These are phyloP conservation scores for Tephrocybe sp. DNA, from an alignment of 768 basidiomycete species.

Conservation along the genomic window DNA sequence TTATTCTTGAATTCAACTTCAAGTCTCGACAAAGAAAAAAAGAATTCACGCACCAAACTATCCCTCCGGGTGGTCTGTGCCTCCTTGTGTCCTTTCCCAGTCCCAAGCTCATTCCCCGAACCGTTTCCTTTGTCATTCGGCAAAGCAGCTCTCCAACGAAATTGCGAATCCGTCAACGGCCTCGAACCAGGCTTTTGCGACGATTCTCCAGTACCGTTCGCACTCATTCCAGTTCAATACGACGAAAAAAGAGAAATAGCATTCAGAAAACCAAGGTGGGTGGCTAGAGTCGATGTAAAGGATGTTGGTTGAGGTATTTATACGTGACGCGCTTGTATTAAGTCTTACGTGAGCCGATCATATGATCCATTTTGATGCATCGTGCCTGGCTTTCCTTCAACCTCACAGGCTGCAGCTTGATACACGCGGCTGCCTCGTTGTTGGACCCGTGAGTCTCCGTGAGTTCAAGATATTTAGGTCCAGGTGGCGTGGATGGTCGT, in stretches of 20 bases:
- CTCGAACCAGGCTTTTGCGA: constrained; percentile 1
- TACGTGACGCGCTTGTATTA: not conserved
- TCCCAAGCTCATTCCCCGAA: too few species aligned
- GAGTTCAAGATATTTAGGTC: too few species aligned
- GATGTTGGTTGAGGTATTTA: not conserved
- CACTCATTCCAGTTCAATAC: constrained; percentile 6
- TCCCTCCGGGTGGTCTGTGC: too few species aligned
- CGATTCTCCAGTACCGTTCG: not conserved
- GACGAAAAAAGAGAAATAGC: too few species aligned
- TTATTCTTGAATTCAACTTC: not conserved
- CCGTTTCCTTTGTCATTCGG: not conserved
- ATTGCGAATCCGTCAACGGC: constrained; percentile 6
- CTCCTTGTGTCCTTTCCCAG: too few species aligned
- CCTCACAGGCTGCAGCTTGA: too few species aligned
- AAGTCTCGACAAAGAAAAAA: not conserved
- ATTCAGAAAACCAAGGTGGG: too few species aligned
- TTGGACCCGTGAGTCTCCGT: not conserved
- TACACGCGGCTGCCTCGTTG: not conserved
- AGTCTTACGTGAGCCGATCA: constrained; percentile 8
- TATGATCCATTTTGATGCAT: constrained; percentile 1
- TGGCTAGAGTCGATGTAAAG: not conserved
- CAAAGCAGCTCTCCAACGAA: constrained; percentile 5
- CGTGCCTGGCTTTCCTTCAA: constrained; percentile 6
- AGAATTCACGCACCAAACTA: not conserved
- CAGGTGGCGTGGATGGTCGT: too few species aligned